Conservation (phyloP, 2,329 filamentous ascomycete genomes). For the Sarocladium oryzae region DNA sequence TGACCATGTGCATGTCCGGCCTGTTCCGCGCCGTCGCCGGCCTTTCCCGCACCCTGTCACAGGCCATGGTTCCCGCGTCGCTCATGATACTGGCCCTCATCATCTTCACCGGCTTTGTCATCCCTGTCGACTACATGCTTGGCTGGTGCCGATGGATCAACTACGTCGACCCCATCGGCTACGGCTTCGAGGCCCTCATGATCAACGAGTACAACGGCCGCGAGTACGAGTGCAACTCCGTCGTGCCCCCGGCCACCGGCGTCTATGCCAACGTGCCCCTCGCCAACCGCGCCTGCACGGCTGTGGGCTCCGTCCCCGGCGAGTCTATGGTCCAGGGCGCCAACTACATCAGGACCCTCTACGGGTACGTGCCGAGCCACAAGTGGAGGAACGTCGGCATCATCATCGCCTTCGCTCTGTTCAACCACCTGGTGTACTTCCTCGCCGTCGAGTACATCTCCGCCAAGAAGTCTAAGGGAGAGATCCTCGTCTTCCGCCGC, state of each 20-base stretch:
- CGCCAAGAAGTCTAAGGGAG: slow-evolving; percentile 11
- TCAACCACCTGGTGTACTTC: slow-evolving; percentile 24
- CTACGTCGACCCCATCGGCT: slow-evolving; percentile 56
- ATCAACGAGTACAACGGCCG: slow-evolving; percentile 54
- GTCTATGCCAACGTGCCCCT: slow-evolving; percentile 13
- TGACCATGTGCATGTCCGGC: slow-evolving; percentile 59
- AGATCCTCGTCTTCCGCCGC: slow-evolving; percentile 45
- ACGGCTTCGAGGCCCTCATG: slow-evolving; percentile 59
- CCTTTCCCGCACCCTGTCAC: slow-evolving; percentile 48
- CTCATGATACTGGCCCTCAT: slow-evolving; percentile 25
- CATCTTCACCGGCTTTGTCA: slow-evolving; percentile 41
- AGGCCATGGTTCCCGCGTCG: slow-evolving; percentile 33
- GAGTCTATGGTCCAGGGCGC: slow-evolving; percentile 37
- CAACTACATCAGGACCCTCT: slow-evolving; percentile 38
- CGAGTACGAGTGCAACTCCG: slow-evolving; percentile 20
- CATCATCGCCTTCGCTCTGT: slow-evolving; percentile 43
- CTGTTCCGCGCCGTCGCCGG: slow-evolving; percentile 46
- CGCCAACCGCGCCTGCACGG: slow-evolving; percentile 36
- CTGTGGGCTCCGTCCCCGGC: slow-evolving; percentile 42
- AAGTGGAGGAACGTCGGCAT: slow-evolving; percentile 54
- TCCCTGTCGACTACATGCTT: slow-evolving; percentile 40
- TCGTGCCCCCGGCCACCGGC: slow-evolving; percentile 20
- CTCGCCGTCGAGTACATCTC: slow-evolving; percentile 9
- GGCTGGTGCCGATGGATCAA: slow-evolving; percentile 62
- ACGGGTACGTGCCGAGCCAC: slow-evolving; percentile 40